Conservation (phyloP, 495 filamentous ascomycete species). For the Aspergillus baeticus region DNA sequence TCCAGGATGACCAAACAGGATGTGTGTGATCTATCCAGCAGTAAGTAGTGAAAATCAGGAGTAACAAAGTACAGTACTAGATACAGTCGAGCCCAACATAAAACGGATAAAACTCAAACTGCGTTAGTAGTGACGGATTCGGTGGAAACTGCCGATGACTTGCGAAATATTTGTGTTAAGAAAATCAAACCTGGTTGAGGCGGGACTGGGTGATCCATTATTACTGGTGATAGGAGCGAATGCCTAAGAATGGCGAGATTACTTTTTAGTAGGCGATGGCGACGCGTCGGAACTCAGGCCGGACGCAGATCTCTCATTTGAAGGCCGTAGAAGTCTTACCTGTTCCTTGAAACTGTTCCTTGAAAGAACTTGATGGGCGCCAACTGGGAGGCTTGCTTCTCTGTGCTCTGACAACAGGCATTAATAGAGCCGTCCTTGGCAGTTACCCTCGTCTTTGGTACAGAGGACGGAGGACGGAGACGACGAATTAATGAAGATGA, state of each 20-base stretch:
- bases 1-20: not conserved
- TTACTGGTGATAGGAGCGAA: slow-evolving; percentile 14
- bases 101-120: slow-evolving; percentile 4
- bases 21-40: slow-evolving; percentile 3
- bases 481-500: too few species aligned
- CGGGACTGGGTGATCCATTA: slow-evolving; percentile 24
- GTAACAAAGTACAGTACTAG: not conserved
- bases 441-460: too few species aligned
- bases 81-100: not conserved
- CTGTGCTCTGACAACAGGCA: too few species aligned
- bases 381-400: too few species aligned
- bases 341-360: too few species aligned
- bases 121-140: slow-evolving; percentile 12
- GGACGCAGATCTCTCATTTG: not conserved
- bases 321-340: not conserved
- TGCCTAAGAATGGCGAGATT: slow-evolving; percentile 1
- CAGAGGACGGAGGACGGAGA: too few species aligned
- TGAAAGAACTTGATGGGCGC: too few species aligned
- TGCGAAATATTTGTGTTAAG: slow-evolving; percentile 8
- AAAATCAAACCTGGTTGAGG: slow-evolving; percentile 17
- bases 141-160: slow-evolving; percentile 9
- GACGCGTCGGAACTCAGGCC: not conserved
- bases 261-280: not conserved
- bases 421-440: too few species aligned
- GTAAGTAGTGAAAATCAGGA: not conserved